Evolutionary conservation across 2,329 filamentous ascomycete species (phyloP).

Genomic region (Hymenoscyphus repandus): DNA sequence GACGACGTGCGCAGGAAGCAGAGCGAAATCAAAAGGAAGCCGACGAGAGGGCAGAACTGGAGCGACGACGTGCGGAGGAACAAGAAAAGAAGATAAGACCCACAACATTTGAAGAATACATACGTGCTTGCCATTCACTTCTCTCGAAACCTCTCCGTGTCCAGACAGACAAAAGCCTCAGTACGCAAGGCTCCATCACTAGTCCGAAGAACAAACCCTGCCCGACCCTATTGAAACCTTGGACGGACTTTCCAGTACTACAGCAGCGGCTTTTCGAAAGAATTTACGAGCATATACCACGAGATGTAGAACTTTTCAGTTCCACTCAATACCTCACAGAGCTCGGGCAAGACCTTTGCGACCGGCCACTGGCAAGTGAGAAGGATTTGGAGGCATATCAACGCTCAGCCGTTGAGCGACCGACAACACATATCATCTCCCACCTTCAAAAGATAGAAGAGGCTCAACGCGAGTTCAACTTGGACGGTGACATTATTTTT

Average conservation of each 20-base stretch:
- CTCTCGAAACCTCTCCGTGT: conserved; percentile 21
- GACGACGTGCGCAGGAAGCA: conserved; percentile 7
- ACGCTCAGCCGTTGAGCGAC: conserved; percentile 27
- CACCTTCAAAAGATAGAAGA: conserved; percentile 26
- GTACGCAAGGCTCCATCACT: conserved; percentile 21
- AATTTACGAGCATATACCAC: conserved; percentile 16
- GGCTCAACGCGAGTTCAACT: conserved; percentile 23
- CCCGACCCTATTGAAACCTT: conserved; percentile 20
- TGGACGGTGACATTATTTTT: conserved; percentile 21
- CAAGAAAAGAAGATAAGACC: not conserved
- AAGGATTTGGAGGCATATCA: conserved; percentile 29
- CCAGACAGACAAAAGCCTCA: conserved; percentile 24
- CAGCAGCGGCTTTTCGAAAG: conserved; percentile 18
- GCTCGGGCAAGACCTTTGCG: conserved; percentile 16
- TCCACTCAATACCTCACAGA: conserved; percentile 23
- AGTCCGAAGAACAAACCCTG: conserved; percentile 21
- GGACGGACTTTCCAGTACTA: conserved; percentile 17
- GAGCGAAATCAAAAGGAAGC: not conserved
- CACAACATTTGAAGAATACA: not conserved
- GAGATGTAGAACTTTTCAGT: conserved; percentile 17
- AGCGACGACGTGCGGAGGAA: too few relatives aligned
- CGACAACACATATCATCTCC: conserved; percentile 27
- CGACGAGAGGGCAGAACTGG: too few relatives aligned
- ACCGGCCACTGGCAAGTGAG: conserved; percentile 26
- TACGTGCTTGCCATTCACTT: not conserved